Percentiles rank a stretch among this genome's conserved stretches.
Evolutionary conservation across 768 basidiomycete species (phyloP).

Genomic region (Leucocoprinus birnbaumii): DNA sequence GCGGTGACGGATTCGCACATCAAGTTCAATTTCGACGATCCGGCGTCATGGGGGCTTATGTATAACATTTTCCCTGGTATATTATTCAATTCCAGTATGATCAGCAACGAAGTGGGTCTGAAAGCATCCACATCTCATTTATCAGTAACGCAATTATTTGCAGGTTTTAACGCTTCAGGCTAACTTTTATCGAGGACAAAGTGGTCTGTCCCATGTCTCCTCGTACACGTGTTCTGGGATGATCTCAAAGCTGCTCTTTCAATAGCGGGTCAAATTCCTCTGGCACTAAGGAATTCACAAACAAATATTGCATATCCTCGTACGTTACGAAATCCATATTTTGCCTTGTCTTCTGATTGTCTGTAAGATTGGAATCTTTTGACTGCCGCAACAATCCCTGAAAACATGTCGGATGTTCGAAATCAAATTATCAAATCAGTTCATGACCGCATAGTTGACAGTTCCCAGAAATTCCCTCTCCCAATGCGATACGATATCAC

Average conservation of each 20-base stretch:
- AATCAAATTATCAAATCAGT: constrained; percentile 34
- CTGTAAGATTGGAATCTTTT: constrained; percentile 50
- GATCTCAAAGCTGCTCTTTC: no score
- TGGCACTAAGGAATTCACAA: no score
- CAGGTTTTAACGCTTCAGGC: constrained; percentile 13
- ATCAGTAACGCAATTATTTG: background rate
- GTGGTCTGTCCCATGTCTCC: background rate
- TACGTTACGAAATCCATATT: no score
- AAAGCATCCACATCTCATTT: no score
- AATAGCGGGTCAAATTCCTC: no score
- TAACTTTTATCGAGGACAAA: constrained; percentile 12
- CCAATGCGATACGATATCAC: constrained; percentile 23
- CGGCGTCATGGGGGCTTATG: constrained; percentile 34
- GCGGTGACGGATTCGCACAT: constrained; percentile 15
- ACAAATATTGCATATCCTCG: constrained; percentile 14
- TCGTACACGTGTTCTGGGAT: background rate
- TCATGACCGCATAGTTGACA: constrained; percentile 20
- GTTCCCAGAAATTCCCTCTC: constrained; percentile 17
- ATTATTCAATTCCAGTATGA: constrained; percentile 39
- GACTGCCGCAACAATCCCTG: constrained; percentile 40
- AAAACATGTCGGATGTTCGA: constrained; percentile 21
- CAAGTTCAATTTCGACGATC: constrained; percentile 19
- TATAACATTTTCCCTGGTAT: constrained; percentile 54
- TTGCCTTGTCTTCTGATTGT: no score
- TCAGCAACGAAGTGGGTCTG: constrained; percentile 23